These are phyloP conservation scores for Candida ovalis DNA, from an alignment of 805 yeast species.

Conservation along the genomic window DNA sequence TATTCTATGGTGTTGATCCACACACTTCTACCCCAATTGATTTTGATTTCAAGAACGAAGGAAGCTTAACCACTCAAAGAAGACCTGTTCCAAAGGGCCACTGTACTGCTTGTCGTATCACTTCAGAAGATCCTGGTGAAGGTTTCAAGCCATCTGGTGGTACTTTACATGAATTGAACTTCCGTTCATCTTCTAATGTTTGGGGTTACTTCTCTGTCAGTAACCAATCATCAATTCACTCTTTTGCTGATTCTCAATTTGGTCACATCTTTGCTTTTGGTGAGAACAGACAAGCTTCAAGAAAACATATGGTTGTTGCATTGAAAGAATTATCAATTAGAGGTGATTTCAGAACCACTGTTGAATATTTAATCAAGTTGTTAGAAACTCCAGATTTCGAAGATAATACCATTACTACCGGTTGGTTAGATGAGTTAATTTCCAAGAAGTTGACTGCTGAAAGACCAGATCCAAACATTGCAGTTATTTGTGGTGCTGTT, in stretches of 20 bases:
- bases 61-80: conserved; percentile 74
- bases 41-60: conserved; percentile 76
- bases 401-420: conserved; percentile 94
- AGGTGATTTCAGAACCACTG: conserved; percentile 98
- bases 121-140: conserved; percentile 98
- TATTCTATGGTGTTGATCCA: conserved; percentile 93
- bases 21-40: conserved; percentile 87
- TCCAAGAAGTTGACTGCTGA: conserved; percentile 93
- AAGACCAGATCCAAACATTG: conserved; percentile 87
- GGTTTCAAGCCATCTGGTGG: conserved; percentile 99
- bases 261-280: conserved; percentile 99
- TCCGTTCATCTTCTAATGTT: conserved; percentile 94
- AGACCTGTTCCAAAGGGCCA: conserved; percentile 96
- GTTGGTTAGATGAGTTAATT: conserved; percentile 97
- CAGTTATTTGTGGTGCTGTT: conserved; percentile 96
- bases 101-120: conserved; percentile 98
- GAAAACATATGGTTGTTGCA: conserved; percentile 99
- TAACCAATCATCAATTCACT: conserved; percentile 94
- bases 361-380: conserved; percentile 91
- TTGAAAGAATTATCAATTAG: conserved; percentile 92
- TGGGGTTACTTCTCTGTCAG: conserved; percentile 99
- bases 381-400: conserved; percentile 96
- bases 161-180: conserved; percentile 90
- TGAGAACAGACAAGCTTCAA: conserved; percentile 95
- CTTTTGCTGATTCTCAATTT: conserved; percentile 96